A percentile compares a stretch with the other conserved stretches of the same genome.
phyloP scores from a whole-genome alignment of 495 filamentous ascomycete genomes.

The Podospora bellae-mahoneyi region DNA sequence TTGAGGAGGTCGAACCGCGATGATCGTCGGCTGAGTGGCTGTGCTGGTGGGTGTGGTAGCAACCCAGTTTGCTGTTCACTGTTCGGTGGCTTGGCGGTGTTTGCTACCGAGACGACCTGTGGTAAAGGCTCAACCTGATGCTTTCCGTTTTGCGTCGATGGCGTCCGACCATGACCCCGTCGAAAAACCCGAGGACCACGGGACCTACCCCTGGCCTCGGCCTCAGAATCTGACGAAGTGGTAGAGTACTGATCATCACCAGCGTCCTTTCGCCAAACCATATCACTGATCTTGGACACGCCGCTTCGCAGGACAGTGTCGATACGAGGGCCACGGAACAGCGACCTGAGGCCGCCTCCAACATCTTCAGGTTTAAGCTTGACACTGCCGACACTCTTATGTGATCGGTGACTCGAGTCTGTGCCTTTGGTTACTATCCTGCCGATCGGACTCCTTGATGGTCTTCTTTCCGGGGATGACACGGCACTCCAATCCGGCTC shows the following conservation, averaged over 20 bases:
- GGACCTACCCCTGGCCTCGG: slow-evolving; percentile 36
- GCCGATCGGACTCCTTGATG: slow-evolving; percentile 40
- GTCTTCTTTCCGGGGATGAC: slow-evolving; percentile 28
- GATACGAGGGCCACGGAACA: slow-evolving; percentile 47
- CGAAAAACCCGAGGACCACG: slow-evolving; percentile 22
- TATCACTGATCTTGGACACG: slow-evolving; percentile 49
- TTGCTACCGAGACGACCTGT: slow-evolving; percentile 32
- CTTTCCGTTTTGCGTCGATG: slow-evolving; percentile 28
- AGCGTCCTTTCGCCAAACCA: slow-evolving; percentile 46
- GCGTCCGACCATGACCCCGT: slow-evolving; percentile 19
- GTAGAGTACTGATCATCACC: slow-evolving; percentile 28
- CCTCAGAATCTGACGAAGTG: slow-evolving; percentile 42
- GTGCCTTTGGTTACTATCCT: slow-evolving; percentile 30
- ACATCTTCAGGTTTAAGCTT: slow-evolving; percentile 41
- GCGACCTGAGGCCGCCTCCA: slow-evolving; percentile 37
- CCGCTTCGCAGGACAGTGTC: slow-evolving; percentile 47
- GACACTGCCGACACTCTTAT: slow-evolving; percentile 38
- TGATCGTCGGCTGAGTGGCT: slow-evolving; percentile 38
- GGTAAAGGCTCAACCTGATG: slow-evolving; percentile 42
- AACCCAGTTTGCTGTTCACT: slow-evolving; percentile 10
- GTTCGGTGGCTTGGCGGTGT: slow-evolving; percentile 19
- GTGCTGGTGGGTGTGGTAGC: slow-evolving; percentile 26
- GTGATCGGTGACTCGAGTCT: slow-evolving; percentile 38
- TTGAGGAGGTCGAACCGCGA: slow-evolving; percentile 55
- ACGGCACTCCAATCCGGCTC: slow-evolving; percentile 27